Conservation (phyloP, 805 yeast genomes). For the Wickerhamiella galacta region DNA sequence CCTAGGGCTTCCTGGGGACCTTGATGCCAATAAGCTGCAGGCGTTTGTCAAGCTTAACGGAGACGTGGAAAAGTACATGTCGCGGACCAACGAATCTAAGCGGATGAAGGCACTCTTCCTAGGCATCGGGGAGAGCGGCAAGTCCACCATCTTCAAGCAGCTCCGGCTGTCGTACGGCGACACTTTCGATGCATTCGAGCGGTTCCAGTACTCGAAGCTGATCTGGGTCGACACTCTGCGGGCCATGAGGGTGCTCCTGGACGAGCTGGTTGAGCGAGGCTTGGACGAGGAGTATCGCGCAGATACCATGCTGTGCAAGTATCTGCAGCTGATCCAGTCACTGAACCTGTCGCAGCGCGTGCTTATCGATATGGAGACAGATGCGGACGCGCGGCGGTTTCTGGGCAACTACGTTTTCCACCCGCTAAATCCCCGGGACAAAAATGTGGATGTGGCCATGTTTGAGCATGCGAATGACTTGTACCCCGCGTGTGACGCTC, state of each 20-base stretch:
- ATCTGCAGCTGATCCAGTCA: slow-evolving; percentile 8
- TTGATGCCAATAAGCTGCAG: slow-evolving; percentile 5
- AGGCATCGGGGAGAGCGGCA: slow-evolving; percentile 79
- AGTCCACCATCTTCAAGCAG: slow-evolving; percentile 65
- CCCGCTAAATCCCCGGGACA: neutral
- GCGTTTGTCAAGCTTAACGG: slow-evolving; percentile 25
- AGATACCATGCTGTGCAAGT: neutral
- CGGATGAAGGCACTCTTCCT: slow-evolving; percentile 33
- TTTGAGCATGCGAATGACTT: too few species aligned
- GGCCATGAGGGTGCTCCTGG: slow-evolving; percentile 59
- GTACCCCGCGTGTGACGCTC: neutral
- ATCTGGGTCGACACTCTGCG: slow-evolving; percentile 88
- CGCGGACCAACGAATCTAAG: slow-evolving; percentile 6
- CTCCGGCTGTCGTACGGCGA: slow-evolving; percentile 72
- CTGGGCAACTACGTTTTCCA: slow-evolving; percentile 39
- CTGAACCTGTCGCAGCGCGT: slow-evolving; percentile 19
- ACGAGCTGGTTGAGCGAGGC: slow-evolving; percentile 54
- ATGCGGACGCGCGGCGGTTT: slow-evolving; percentile 47
- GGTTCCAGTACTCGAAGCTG: slow-evolving; percentile 64
- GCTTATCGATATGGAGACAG: slow-evolving; percentile 19
- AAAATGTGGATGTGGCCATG: neutral
- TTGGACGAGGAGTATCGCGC: slow-evolving; percentile 23
- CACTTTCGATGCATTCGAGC: slow-evolving; percentile 67
- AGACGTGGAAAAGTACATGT: slow-evolving; percentile 27
- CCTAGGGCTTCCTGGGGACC: too few species aligned